Evolutionary conservation across 495 filamentous ascomycete species (phyloP), one percentile per base, ranked within the genome.

Genomic region (Xylaria acuta): DNA sequence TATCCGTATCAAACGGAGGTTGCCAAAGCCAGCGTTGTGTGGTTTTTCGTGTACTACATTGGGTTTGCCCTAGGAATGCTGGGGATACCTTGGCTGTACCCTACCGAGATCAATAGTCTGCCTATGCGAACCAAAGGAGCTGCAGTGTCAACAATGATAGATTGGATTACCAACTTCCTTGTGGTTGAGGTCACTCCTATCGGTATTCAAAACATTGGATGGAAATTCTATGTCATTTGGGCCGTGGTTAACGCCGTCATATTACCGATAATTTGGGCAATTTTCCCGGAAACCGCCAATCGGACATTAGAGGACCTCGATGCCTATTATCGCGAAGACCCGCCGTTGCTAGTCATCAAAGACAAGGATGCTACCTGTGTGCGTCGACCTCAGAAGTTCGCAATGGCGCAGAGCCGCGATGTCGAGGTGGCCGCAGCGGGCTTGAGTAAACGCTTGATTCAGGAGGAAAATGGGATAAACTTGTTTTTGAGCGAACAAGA

Each of bases 221-320:
- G 90, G 90, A 80, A 82, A 54, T 90, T 90, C 72, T 93, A 90
- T 75, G 85, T 92, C 71, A 90, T 92, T 71, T 92, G 88, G 82
- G 86, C 87, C 43, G 82, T 91, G 60, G 84, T 87, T 60, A 89
- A 90, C 74, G 81, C 79, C 22, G 73, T 80, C 9, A 89, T 91
- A 82, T 83, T 92, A 1, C 90, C 89, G 0, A 80, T 90, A 27
- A 85, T 90, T n/a, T 91, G 88, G 73, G 86, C 90, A 60, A 84
- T 90, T 69, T 90, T 87, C 72, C 88, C 88, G 1, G 89, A 91
- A 72, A 69, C 75, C 74, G 79, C 82, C 41, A 86, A 85, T 73
- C 80, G 84, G 6, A 82, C 76, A 45, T 76, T 87, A 0, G 84
- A 85, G 66, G 83, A 84, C 69, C 51, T 86, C 6, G 84, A 87